phyloP scores from a whole-genome alignment of 2,329 filamentous ascomycete species.

The Immersiporthe knoxdaviesiana region DNA sequence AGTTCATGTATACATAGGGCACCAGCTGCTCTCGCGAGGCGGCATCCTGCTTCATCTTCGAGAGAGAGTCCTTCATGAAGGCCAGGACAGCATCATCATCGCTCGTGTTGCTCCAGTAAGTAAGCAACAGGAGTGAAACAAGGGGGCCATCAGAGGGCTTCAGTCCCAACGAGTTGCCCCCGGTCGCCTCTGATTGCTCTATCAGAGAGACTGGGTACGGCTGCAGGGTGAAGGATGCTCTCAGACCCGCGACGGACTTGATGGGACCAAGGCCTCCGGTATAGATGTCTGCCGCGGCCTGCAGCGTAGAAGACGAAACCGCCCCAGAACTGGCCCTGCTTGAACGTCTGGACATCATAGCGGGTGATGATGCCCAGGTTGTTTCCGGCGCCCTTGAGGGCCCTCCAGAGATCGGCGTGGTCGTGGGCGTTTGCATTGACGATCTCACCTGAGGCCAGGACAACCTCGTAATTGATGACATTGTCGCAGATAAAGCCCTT shows the following conservation, averaged over 20 bases:
- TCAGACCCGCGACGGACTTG: constrained; percentile 3
- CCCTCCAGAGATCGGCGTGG: constrained; percentile 46
- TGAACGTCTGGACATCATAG: constrained; percentile 28
- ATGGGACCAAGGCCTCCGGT: background rate
- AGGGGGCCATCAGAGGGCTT: too few relatives aligned
- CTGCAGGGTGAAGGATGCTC: constrained; percentile 11
- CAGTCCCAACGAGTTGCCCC: constrained; percentile 13
- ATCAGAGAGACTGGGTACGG: constrained; percentile 8
- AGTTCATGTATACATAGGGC: too few relatives aligned
- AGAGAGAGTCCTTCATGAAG: too few relatives aligned
- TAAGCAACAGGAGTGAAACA: too few relatives aligned
- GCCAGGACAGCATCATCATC: too few relatives aligned
- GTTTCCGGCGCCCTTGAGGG: constrained; percentile 48
- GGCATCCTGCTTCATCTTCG: too few relatives aligned
- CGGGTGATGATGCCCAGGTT: constrained; percentile 44
- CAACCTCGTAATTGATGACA: constrained; percentile 44
- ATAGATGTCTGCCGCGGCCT: constrained; percentile 1
- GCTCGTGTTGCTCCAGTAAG: too few relatives aligned
- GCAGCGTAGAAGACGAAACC: constrained; percentile 33
- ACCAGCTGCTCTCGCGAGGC: too few relatives aligned
- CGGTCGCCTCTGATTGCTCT: background rate
- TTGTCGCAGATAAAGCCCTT: constrained; percentile 47
- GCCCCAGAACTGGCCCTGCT: constrained; percentile 24
- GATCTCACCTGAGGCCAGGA: constrained; percentile 44
- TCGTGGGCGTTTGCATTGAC: constrained; percentile 41